phyloP scores from a whole-genome alignment of 2,329 filamentous ascomycete species.

The Cordyceps militaris region DNA sequence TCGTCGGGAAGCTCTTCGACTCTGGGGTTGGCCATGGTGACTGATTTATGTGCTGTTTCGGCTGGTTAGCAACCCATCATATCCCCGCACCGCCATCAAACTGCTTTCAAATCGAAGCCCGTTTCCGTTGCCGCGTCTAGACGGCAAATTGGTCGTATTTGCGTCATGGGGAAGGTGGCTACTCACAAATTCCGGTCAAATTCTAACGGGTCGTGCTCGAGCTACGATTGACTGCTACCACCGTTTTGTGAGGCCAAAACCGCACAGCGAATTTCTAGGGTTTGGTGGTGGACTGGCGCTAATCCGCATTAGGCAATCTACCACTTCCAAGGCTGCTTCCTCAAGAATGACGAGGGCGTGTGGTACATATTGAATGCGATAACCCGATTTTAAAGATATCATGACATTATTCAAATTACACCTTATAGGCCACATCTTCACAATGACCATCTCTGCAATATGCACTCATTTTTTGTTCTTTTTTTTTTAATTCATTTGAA shows the following conservation, averaged over 20 bases:
- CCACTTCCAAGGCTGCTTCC: conserved; percentile 16
- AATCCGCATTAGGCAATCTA: conserved; percentile 36
- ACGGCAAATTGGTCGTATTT: conserved; percentile 8
- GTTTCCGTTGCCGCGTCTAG: not conserved
- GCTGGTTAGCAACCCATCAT: not conserved
- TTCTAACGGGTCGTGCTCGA: conserved; percentile 26
- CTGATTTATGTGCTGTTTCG: conserved; percentile 24
- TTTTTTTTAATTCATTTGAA: conserved; percentile 31
- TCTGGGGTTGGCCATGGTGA: conserved; percentile 91
- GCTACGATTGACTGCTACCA: conserved; percentile 24
- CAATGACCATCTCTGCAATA: not conserved
- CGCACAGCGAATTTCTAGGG: conserved; percentile 38
- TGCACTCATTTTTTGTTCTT: conserved; percentile 10
- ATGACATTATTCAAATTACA: not conserved
- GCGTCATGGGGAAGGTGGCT: conserved; percentile 6
- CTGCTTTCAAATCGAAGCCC: not conserved
- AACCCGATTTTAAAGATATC: not conserved
- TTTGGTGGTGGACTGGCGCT: conserved; percentile 34
- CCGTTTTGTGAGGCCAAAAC: conserved; percentile 34
- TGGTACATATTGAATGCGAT: not conserved
- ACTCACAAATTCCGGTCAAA: conserved; percentile 31
- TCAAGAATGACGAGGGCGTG: not conserved
- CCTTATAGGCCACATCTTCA: not conserved
- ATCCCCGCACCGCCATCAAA: not conserved
- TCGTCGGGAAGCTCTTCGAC: conserved; percentile 96